Percentiles rank a stretch among this genome's conserved stretches.
Conservation (phyloP, 2,329 filamentous ascomycete species). For the Ophiosphaerella narmari region DNA sequence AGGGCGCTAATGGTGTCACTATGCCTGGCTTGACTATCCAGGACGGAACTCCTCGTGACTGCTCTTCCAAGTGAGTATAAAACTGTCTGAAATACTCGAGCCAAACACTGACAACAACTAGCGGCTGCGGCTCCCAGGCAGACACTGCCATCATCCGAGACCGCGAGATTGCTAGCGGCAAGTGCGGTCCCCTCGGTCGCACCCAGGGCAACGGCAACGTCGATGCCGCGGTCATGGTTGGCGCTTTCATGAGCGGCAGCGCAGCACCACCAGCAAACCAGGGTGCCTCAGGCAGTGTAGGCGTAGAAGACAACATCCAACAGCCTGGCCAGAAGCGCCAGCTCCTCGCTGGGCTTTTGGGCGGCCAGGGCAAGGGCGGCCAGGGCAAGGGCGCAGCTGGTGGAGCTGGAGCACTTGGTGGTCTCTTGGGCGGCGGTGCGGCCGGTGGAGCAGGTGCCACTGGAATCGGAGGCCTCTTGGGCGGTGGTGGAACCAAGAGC, state of each 20-base stretch:
- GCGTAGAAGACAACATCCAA: constrained; percentile 40
- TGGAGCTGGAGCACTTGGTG: constrained; percentile 30
- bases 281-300: constrained; percentile 34
- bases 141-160: constrained; percentile 72
- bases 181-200: constrained; percentile 64
- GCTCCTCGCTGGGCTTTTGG: constrained; percentile 39
- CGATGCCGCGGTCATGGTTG: constrained; percentile 62
- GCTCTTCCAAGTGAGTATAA: constrained; percentile 52
- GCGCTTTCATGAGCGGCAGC: constrained; percentile 60
- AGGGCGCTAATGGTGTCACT: constrained; percentile 64
- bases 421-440: constrained; percentile 37
- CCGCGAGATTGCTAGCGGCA: constrained; percentile 59
- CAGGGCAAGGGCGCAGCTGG: not conserved
- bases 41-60: constrained; percentile 71
- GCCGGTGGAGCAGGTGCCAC: constrained; percentile 25
- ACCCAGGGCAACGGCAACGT: constrained; percentile 67
- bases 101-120: constrained; percentile 20
- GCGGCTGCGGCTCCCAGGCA: constrained; percentile 65
- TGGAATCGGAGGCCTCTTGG: constrained; percentile 37
- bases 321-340: constrained; percentile 35
- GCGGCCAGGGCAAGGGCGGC: constrained; percentile 30
- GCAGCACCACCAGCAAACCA: constrained; percentile 36
- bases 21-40: constrained; percentile 67
- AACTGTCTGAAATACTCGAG: not conserved
- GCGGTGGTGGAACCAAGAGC: constrained; percentile 54